phyloP scores from a whole-genome alignment of 257 asterid species.

The Solanum infundibuliforme region DNA sequence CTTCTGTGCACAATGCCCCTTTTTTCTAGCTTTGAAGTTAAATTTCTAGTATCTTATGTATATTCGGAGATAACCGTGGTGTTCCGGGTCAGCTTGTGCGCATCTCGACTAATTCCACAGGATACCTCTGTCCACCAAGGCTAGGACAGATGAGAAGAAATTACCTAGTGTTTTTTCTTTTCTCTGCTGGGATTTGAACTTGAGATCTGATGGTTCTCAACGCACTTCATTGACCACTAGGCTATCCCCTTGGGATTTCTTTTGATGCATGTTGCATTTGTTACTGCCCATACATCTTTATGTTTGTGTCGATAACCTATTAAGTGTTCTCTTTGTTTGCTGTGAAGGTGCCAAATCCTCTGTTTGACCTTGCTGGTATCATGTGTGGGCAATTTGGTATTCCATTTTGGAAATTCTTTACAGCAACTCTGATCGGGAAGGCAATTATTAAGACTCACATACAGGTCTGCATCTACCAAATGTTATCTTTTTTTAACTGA shows the following conservation, averaged over 20 bases:
- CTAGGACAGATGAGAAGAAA: background rate
- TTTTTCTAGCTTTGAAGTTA: background rate
- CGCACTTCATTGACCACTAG: background rate
- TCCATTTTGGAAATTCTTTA: constrained; percentile 27
- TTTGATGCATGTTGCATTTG: background rate
- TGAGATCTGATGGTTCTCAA: background rate
- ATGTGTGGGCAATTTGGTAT: constrained; percentile 33
- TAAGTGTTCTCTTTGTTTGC: background rate
- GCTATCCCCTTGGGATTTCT: background rate
- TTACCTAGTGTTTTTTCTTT: background rate
- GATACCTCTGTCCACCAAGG: background rate
- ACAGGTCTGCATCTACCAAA: constrained; percentile 15
- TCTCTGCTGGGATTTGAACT: background rate
- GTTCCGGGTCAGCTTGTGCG: no score
- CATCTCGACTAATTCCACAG: background rate
- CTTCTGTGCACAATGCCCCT: background rate
- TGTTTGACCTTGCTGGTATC: constrained; percentile 32
- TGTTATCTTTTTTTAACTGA: background rate
- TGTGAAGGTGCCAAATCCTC: constrained; percentile 31
- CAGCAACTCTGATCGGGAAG: constrained; percentile 25
- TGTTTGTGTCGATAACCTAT: background rate
- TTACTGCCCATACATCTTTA: background rate
- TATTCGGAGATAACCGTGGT: no score
- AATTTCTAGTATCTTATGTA: background rate
- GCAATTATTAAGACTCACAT: constrained; percentile 28